These are phyloP conservation scores for Salinomyces thailandicus DNA, from an alignment of 2,329 filamentous ascomycete species.

Conservation along the genomic window DNA sequence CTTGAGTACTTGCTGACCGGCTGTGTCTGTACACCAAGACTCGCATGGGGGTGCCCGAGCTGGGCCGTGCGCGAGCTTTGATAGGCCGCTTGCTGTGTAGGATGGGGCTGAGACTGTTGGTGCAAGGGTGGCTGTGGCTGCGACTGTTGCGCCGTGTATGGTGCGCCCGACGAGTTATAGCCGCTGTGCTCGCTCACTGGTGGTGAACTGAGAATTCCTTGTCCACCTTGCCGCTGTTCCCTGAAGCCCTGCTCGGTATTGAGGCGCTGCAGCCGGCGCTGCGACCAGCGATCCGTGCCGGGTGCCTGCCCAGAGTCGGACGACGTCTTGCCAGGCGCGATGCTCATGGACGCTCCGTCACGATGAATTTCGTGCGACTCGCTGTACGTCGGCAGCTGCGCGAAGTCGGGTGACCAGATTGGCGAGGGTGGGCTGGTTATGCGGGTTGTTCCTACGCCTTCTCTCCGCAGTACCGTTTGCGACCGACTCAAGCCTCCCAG, in stretches of 20 bases:
- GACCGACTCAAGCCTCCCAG: slow-evolving; percentile 15
- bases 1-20: slow-evolving; percentile 10
- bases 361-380: slow-evolving; percentile 8
- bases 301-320: slow-evolving; percentile 23
- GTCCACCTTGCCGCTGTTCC: slow-evolving; percentile 26
- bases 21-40: slow-evolving; percentile 17
- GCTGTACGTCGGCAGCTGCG: slow-evolving; percentile 15
- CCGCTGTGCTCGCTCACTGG: slow-evolving; percentile 11
- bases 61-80: slow-evolving; percentile 15
- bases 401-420: slow-evolving; percentile 15
- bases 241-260: slow-evolving; percentile 31
- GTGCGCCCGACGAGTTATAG: slow-evolving; percentile 6
- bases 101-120: slow-evolving; percentile 22
- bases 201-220: slow-evolving; percentile 15
- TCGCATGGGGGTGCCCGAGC: slow-evolving; percentile 14
- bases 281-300: slow-evolving; percentile 27
- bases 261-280: slow-evolving; percentile 28
- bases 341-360: slow-evolving; percentile 21
- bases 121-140: slow-evolving; percentile 22
- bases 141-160: slow-evolving; percentile 8
- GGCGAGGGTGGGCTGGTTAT: slow-evolving; percentile 9
- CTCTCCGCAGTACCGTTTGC: slow-evolving; percentile 18
- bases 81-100: slow-evolving; percentile 16
- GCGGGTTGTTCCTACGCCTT: slow-evolving; percentile 7
- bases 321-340: slow-evolving; percentile 22